A percentile compares a stretch with the other conserved stretches of the same genome.
Conservation (phyloP, 768 basidiomycete genomes). For the Tylopilus plumbeoviolaceoides region DNA sequence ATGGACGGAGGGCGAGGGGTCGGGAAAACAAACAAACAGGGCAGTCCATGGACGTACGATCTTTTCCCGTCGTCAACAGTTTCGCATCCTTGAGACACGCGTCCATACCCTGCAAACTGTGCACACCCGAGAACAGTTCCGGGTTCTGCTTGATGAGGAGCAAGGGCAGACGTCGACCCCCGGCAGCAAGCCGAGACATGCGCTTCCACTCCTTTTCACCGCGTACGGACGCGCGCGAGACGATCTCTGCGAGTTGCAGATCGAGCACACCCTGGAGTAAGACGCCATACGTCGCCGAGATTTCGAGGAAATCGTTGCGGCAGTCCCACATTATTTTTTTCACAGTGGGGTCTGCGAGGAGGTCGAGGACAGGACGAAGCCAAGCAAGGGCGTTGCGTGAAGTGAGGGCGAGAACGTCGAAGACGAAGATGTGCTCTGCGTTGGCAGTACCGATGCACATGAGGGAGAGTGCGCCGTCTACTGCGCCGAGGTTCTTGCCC, state of each 20-base stretch:
- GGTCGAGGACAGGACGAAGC: constrained; percentile 23
- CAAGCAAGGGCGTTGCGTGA: constrained; percentile 11
- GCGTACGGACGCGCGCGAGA: constrained; percentile 22
- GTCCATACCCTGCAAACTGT: constrained; percentile 35
- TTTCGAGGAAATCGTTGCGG: constrained; percentile 38
- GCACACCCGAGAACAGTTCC: constrained; percentile 29
- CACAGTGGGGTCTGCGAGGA: constrained; percentile 28
- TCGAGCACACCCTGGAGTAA: constrained; percentile 34
- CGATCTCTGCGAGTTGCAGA: constrained; percentile 39
- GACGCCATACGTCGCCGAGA: constrained; percentile 27
- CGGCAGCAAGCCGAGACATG: constrained; percentile 21
- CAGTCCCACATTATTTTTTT: constrained; percentile 43
- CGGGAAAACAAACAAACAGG: not conserved
- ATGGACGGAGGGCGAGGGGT: too few species aligned
- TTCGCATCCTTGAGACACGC: constrained; percentile 27
- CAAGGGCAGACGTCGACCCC: constrained; percentile 23
- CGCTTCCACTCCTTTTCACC: constrained; percentile 28
- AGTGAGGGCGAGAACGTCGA: constrained; percentile 34
- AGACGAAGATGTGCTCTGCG: constrained; percentile 33
- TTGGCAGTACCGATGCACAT: constrained; percentile 32
- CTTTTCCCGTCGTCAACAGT: constrained; percentile 28
- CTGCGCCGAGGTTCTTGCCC: constrained; percentile 32
- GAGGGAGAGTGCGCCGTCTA: constrained; percentile 32
- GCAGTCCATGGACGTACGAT: constrained; percentile 26
- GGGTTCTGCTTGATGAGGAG: constrained; percentile 22